A percentile compares a stretch with the other conserved stretches of the same genome.
Conservation (phyloP, 257 asterid genomes). For the Anisodus acutangulus region DNA sequence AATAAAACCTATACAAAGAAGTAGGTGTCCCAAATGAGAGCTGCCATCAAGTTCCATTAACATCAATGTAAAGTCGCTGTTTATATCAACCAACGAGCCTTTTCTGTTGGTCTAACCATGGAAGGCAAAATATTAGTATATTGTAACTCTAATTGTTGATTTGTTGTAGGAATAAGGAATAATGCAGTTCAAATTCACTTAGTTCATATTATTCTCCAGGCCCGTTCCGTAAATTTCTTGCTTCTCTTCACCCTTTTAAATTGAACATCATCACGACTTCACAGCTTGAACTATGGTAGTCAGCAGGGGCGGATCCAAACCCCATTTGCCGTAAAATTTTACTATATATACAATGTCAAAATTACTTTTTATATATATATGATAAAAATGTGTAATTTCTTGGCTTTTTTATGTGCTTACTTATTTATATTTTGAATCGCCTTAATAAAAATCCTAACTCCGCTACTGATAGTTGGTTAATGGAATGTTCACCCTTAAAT, state of each 20-base stretch:
- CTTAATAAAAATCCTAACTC: not conserved
- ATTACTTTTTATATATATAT: too few species aligned
- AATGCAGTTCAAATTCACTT: not conserved
- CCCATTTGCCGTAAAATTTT: not conserved
- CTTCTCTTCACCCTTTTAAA: not conserved
- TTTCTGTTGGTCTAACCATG: slow-evolving; percentile 5
- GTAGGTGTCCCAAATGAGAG: not conserved
- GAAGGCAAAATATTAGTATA: not conserved
- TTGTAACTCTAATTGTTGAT: not conserved
- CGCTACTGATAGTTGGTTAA: not conserved
- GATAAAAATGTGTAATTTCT: too few species aligned
- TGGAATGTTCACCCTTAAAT: not conserved
- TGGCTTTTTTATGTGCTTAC: not conserved
- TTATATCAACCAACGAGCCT: not conserved
- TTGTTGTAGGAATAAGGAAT: slow-evolving; percentile 6
- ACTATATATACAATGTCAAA: not conserved
- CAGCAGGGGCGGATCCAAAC: not conserved
- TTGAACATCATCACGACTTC: not conserved
- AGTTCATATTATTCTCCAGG: not conserved
- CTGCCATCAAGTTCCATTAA: not conserved
- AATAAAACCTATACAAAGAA: not conserved
- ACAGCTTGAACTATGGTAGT: not conserved
- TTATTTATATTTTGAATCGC: not conserved
- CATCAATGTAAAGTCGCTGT: not conserved
- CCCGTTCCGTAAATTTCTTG: not conserved